Evolutionary conservation across 495 filamentous ascomycete species (phyloP).

Genomic region (Penicillium longicatenatum): DNA sequence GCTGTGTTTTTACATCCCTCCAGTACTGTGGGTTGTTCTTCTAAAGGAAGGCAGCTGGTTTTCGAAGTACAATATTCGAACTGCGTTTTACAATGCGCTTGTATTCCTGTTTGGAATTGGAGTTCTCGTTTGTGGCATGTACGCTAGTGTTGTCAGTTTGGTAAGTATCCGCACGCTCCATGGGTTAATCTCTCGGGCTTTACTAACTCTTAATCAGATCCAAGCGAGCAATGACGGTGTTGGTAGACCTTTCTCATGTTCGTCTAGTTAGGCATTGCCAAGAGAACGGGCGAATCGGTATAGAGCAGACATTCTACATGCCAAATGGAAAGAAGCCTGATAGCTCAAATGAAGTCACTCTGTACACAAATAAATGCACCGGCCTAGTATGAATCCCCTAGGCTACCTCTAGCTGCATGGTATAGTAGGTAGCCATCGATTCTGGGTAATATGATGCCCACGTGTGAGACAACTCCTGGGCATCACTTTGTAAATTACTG

Average conservation of each 20-base stretch:
- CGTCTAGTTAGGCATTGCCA: background rate
- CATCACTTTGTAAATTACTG: background rate
- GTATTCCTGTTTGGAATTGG: conserved; percentile 37
- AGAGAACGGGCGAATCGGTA: background rate
- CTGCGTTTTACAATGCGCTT: conserved; percentile 8
- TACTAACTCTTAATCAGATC: background rate
- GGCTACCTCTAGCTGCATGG: too few relatives aligned
- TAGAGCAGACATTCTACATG: too few relatives aligned
- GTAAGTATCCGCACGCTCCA: conserved; percentile 4
- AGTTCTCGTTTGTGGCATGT: conserved; percentile 55
- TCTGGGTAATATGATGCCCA: too few relatives aligned
- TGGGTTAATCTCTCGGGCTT: background rate
- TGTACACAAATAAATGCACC: too few relatives aligned
- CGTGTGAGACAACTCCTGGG: too few relatives aligned
- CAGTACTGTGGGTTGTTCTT: conserved; percentile 63
- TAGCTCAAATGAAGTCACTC: background rate
- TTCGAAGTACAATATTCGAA: conserved; percentile 15
- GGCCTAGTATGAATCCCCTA: too few relatives aligned
- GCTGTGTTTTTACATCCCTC: conserved; percentile 65
- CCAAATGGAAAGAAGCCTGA: background rate
- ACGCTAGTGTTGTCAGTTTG: conserved; percentile 44
- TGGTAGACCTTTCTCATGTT: background rate
- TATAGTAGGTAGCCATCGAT: too few relatives aligned
- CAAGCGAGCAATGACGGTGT: background rate
- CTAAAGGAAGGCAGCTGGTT: conserved; percentile 37